A percentile compares a stretch with the other conserved stretches of the same genome.
phyloP scores from a whole-genome alignment of 352 stramenopile species.

The Phytopythium montanum region DNA sequence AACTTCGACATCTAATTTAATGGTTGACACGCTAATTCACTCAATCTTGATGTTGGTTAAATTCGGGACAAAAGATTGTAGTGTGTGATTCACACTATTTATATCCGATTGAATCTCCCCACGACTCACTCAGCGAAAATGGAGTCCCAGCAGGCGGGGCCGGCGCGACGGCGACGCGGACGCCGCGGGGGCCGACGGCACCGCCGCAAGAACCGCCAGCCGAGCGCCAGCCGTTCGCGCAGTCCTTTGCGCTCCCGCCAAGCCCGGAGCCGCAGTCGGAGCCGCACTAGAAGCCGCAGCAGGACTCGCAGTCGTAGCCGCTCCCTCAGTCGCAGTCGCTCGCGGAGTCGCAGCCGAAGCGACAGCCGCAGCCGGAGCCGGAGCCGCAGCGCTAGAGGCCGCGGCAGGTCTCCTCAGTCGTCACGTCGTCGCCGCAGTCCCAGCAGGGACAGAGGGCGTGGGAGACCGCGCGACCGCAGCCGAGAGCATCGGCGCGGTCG shows the following conservation, averaged over 20 bases:
- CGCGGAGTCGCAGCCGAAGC: slow-evolving; percentile 5
- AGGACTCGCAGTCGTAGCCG: slow-evolving; percentile 8
- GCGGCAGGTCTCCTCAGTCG: neutral
- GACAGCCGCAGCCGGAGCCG: slow-evolving; percentile 13
- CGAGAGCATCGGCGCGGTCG: slow-evolving; percentile 4
- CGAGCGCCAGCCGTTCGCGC: neutral
- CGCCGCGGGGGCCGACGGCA: slow-evolving; percentile 13
- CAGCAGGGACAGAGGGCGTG: neutral
- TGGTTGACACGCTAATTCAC: no score
- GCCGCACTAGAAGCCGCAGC: slow-evolving; percentile 19
- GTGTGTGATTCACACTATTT: neutral
- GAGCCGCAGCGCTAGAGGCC: slow-evolving; percentile 14
- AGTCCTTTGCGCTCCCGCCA: slow-evolving; percentile 1
- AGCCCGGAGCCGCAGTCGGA: slow-evolving; percentile 1
- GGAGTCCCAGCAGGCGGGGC: neutral
- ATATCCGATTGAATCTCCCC: neutral
- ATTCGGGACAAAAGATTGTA: neutral
- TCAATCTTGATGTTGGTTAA: neutral
- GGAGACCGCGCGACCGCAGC: slow-evolving; percentile 11
- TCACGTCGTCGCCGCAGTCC: slow-evolving; percentile 4
- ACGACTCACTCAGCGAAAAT: neutral
- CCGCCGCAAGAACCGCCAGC: slow-evolving; percentile 6
- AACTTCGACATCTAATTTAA: no score
- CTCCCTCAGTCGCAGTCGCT: slow-evolving; percentile 4
- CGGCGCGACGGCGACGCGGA: slow-evolving; percentile 7